These are phyloP conservation scores for Brasenia schreberi DNA, from an alignment of 164 flowering plant genomes.

Conservation along the genomic window DNA sequence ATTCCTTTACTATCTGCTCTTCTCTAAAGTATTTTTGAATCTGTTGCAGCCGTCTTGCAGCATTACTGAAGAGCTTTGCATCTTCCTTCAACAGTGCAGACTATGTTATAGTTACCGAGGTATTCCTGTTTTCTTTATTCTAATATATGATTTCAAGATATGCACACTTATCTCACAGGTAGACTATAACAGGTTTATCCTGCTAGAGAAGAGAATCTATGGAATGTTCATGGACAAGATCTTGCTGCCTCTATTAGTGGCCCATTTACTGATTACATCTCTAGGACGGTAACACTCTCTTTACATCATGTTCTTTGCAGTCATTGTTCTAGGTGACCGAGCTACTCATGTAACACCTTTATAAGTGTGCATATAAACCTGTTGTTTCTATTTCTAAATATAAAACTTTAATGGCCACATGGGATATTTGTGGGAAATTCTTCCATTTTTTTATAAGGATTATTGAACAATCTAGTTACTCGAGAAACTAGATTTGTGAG, in stretches of 20 bases:
- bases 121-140: slow-evolving; percentile 2
- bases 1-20: background rate
- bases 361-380: too few relatives aligned
- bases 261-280: slow-evolving; percentile 28
- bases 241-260: slow-evolving; percentile 19
- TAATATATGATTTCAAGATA: slow-evolving; percentile 1
- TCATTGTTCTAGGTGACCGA: too few relatives aligned
- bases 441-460: too few relatives aligned
- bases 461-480: too few relatives aligned
- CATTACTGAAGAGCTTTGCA: slow-evolving; percentile 30
- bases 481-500: too few relatives aligned
- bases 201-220: slow-evolving; percentile 28
- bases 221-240: slow-evolving; percentile 27
- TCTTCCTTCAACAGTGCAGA: slow-evolving; percentile 28
- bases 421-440: too few relatives aligned
- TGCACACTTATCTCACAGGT: slow-evolving; percentile 1
- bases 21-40: background rate
- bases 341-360: too few relatives aligned
- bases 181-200: slow-evolving; percentile 21
- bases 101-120: slow-evolving; percentile 28
- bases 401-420: too few relatives aligned
- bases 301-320: background rate
- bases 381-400: too few relatives aligned
- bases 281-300: slow-evolving; percentile 16
- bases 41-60: slow-evolving; percentile 29